Conservation (phyloP, 768 basidiomycete genomes). For the Neoboletus subvelutipes region DNA sequence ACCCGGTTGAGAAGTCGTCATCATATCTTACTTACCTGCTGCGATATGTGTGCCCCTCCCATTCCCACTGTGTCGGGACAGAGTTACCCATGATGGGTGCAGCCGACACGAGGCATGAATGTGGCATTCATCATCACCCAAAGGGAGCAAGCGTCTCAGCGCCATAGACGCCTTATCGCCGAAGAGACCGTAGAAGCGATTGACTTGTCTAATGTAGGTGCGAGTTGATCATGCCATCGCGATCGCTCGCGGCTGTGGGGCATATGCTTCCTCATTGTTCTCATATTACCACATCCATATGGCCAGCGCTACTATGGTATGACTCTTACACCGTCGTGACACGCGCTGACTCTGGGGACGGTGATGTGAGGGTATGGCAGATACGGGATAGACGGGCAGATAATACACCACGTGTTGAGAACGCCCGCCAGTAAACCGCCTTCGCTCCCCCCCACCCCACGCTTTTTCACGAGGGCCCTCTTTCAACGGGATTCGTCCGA, state of each 20-base stretch:
- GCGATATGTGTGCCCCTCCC: background rate
- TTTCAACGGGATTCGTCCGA: conserved; percentile 8
- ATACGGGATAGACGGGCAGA: background rate
- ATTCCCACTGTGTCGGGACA: conserved; percentile 12
- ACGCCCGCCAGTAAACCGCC: background rate
- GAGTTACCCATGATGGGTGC: conserved; percentile 13
- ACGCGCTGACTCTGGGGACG: background rate
- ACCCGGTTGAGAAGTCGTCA: conserved; percentile 12
- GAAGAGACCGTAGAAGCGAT: conserved; percentile 15
- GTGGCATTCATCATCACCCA: background rate
- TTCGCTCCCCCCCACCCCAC: background rate
- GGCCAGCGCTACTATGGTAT: background rate
- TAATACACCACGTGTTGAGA: conserved; percentile 9
- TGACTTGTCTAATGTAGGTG: conserved; percentile 9
- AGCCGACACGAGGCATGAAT: conserved; percentile 18
- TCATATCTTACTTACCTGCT: conserved; percentile 6
- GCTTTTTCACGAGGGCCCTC: background rate
- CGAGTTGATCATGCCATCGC: conserved; percentile 5
- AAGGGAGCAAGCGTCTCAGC: conserved; percentile 1
- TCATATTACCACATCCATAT: conserved; percentile 7
- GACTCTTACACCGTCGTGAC: background rate
- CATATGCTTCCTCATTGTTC: conserved; percentile 21
- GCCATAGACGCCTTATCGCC: conserved; percentile 18
- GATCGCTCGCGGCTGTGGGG: conserved; percentile 11
- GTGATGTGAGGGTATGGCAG: conserved; percentile 1